These are phyloP conservation scores for Pythium dissimile DNA, from an alignment of 352 stramenopile species.

Conservation along the genomic window DNA sequence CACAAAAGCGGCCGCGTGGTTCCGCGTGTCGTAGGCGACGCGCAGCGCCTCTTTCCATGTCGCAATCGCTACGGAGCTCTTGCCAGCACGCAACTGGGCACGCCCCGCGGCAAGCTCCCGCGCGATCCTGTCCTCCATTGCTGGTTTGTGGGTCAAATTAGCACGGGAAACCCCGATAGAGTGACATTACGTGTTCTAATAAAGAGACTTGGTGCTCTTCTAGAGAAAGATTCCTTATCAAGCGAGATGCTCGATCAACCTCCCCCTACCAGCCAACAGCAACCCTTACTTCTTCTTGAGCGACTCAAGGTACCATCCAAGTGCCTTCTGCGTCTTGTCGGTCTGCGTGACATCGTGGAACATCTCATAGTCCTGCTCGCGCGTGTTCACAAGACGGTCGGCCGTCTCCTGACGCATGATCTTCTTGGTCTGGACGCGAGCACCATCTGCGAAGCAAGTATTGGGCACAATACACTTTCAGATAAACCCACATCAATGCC, in stretches of 20 bases:
- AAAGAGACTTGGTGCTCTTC: conserved; percentile 1
- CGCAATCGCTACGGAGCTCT: conserved; percentile 29
- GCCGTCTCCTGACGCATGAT: conserved; percentile 76
- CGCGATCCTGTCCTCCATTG: conserved; percentile 12
- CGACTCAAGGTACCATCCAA: conserved; percentile 72
- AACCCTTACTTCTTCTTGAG: conserved; percentile 63
- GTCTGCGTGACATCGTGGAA: conserved; percentile 77
- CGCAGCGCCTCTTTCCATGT: conserved; percentile 53
- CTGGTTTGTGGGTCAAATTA: neutral
- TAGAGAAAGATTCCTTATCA: conserved; percentile 2
- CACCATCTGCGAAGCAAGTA: too few relatives aligned
- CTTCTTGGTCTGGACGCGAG: conserved; percentile 71
- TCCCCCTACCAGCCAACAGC: neutral
- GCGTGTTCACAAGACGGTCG: conserved; percentile 43
- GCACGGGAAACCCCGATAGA: neutral
- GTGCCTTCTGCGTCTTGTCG: conserved; percentile 80
- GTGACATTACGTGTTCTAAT: conserved; percentile 10
- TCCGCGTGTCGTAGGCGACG: conserved; percentile 39
- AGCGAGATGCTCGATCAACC: neutral
- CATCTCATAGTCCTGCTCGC: conserved; percentile 58
- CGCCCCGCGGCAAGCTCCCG: conserved; percentile 28
- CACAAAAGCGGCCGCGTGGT: conserved; percentile 62
- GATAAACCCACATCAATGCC: neutral
- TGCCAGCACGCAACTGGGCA: conserved; percentile 28
- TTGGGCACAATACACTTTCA: too few relatives aligned